Conservation (phyloP, 2,329 filamentous ascomycete genomes). For the Hymenoscyphus salicellus region DNA sequence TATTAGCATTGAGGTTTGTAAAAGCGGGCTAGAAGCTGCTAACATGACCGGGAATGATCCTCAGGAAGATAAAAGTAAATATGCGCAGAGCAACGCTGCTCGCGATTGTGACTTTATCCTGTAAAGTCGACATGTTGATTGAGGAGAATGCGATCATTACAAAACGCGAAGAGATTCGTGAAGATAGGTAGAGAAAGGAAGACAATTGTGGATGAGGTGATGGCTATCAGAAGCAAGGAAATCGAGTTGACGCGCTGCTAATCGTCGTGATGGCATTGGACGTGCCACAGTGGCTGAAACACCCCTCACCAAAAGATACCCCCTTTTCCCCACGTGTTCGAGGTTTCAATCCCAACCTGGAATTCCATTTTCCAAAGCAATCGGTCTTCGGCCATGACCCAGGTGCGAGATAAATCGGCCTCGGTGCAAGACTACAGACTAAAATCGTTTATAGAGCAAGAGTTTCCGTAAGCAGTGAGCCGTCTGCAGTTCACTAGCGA, state of each 20-base stretch:
- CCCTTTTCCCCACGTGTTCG: neutral
- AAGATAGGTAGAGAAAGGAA: neutral
- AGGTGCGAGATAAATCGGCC: neutral
- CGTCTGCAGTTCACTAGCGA: neutral
- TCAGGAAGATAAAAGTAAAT: slow-evolving; percentile 55
- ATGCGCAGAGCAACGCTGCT: slow-evolving; percentile 51
- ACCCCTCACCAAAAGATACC: neutral
- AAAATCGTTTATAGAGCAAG: neutral
- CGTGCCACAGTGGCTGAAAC: neutral
- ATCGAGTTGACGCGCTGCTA: neutral
- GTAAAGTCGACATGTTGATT: slow-evolving; percentile 25
- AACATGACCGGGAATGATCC: slow-evolving; percentile 48
- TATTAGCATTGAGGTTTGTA: slow-evolving; percentile 12
- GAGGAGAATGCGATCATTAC: neutral
- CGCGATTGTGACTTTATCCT: slow-evolving; percentile 30
- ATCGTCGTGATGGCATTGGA: neutral
- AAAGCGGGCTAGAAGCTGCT: slow-evolving; percentile 17
- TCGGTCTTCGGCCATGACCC: neutral
- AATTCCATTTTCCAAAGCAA: neutral
- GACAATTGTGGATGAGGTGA: neutral
- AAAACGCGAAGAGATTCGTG: neutral
- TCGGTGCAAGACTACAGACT: neutral
- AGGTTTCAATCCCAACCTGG: neutral
- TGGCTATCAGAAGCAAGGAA: neutral
- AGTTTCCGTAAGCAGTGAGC: neutral